Evolutionary conservation across 2,329 filamentous ascomycete genomes (phyloP), one percentile per base, ranked within the genome.

Genomic region (Aspergillus flavus): DNA sequence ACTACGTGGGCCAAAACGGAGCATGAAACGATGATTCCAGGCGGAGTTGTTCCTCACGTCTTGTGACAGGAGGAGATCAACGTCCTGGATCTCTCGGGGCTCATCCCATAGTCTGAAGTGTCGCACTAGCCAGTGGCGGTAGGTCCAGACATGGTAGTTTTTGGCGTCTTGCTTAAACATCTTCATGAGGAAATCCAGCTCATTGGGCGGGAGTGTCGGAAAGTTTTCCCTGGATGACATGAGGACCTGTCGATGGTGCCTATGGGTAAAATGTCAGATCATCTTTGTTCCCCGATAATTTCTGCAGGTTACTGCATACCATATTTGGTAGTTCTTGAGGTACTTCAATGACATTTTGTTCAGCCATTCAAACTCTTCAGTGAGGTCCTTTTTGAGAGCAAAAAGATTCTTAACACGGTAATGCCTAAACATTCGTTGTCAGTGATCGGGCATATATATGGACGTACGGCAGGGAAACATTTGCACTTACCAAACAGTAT

Each of bases 241-340:
- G 76, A 80, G 79, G 69, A 79, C 75, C 83, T 88, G 76, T 69
- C 85, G 76, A 80, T 89, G 81, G 87, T 91, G 79, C 86, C 78
- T 69, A 83, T 78, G 3, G 12, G 6, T 30, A 11, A 62, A 26
- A 52, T 59, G 58, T 60, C n/a, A 54, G 55, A 39, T 45, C 53
- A 32, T 11, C n/a, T 36, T 12, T 14, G 6, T 4, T 21, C 4
- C 21, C 5, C 30, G 16, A 52, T 11, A 11, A n/a, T 3, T 10
- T 12, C 19, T 12, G 9, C 30, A 6, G 6, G 34, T 28, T 39
- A 6, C 14, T 52, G 61, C 62, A 26, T 74, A 83, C 92, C 95
- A 99, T 78, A 99, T 99, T 80, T 99, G 95, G 81, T 99, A 99
- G 81, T 98, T 99, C 79, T 99, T 99, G 73, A 96, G 88, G 76